Base-by-base conservation (phyloP, 106 monocot species). In the Phalaenopsis aphrodite region DNA sequence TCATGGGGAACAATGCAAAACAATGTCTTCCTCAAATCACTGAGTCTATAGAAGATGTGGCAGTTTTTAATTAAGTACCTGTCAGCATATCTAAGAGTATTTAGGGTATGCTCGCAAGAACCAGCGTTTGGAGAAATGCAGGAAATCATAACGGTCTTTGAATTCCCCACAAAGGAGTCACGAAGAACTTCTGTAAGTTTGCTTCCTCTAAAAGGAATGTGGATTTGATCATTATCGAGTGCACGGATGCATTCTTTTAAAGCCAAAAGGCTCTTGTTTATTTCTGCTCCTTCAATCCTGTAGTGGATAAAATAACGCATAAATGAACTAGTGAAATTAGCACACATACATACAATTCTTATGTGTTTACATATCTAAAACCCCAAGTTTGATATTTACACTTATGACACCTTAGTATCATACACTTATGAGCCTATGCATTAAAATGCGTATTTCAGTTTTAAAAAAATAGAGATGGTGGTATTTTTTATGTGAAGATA, bases 31-130 rank as follows among this genome's bases (percentile, higher is more conserved):
- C 41, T 43, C 17, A 75, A n/a, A 43, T 75, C 46, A 45, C 7
- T 37, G 14, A 14, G 55, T 52, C 3, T 37, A 56, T 2, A 16
- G 12, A 38, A 18, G 39, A 73, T 81, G 55, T 24, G 77, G 24
- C 47, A 71, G 41, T 39, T 37, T 55, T 21, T 65, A 30, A 30
- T 30, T 16, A 42, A 52, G 55, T 90, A 95, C 95, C 95, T 95
- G 49, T 95, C 95, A 39, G 95, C 95, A 87, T 95, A 95, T 95
- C 95, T 90, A 77, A 95, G 85, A n/a, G 95, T 95, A 85, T 95
- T 95, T n/a, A 95, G 87, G 24, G 95, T 95, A 75, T 92, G 95
- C 42, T 95, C 95, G 82, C 95, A 95, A 80, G 95, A 95, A 77
- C 90, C 88, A 81, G 88, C 82, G 87, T 80, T 88, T 16, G 95